Percentiles rank a stretch among this genome's conserved stretches.
These are phyloP conservation scores for Venturiaceae sp. DNA, from an alignment of 2,329 filamentous ascomycete species.

Conservation along the genomic window DNA sequence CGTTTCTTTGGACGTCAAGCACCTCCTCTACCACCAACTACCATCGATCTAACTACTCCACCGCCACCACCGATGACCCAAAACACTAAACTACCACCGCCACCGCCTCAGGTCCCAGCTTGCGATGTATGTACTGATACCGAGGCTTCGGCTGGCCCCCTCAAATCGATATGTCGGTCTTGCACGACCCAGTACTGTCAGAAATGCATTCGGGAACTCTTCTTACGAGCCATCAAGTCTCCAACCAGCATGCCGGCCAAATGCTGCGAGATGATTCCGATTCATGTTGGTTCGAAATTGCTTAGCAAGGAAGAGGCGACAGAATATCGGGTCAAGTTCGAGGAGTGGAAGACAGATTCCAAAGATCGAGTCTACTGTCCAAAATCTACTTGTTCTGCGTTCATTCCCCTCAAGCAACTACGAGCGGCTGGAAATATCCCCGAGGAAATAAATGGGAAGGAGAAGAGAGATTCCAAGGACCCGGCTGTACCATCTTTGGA, in stretches of 20 bases:
- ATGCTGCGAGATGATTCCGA: neutral
- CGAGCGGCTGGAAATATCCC: neutral
- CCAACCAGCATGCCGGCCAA: neutral
- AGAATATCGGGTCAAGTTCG: neutral
- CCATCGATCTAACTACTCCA: too few relatives aligned
- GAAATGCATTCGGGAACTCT: neutral
- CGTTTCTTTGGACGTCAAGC: neutral
- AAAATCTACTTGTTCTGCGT: neutral
- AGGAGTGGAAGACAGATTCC: slow-evolving; percentile 1
- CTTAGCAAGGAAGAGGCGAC: neutral
- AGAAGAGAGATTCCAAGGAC: neutral
- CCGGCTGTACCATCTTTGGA: neutral
- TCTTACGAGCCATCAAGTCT: neutral
- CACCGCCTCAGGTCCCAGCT: neutral
- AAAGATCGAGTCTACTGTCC: slow-evolving; percentile 4
- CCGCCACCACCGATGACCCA: neutral
- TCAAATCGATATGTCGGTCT: neutral
- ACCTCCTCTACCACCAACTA: neutral
- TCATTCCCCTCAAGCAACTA: slow-evolving; percentile 3
- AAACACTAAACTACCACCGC: neutral
- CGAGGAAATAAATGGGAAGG: neutral
- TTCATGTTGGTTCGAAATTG: neutral
- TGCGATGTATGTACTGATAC: neutral
- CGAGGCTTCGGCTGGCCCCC: neutral
- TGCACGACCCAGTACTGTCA: neutral